Evolutionary conservation across 2,329 filamentous ascomycete genomes (phyloP), one percentile per base, ranked within the genome.

Genomic region (Byssothecium circinans): DNA sequence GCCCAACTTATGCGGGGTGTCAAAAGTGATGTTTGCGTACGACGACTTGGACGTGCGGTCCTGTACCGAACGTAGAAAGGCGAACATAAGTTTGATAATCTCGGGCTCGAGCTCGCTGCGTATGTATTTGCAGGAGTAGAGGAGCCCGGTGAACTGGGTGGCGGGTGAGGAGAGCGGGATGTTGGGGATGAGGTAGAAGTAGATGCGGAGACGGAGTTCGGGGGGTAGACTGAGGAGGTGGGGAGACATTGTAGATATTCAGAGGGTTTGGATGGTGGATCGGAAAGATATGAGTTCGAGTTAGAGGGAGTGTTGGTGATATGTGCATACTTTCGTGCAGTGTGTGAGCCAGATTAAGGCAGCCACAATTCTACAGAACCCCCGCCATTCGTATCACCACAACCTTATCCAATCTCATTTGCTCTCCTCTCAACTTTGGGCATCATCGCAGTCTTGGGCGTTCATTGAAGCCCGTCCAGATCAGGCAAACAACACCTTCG

Each of bases 151-250:
- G 40, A 44, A 53, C 17, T 39, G 30, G 12, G 40, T 19, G 22
- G 27, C 25, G 3, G 40, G 43, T 12, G 14, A 25, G 8, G 35
- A 41, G 3, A 41, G 41, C 1, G 38, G 38, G 18, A 40, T 23
- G 11, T 14, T 11, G 10, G 41, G 43, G 30, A 53, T 27, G 12
- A 57, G 11, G 23, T 39, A 50, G 40, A 37, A 32, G 42, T 60
- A 62, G 8, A 61, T 52, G 10, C 50, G 49, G 15, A 62, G 45
- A 15, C 61, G 55, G 12, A 62, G 48, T 36, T 64, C 61, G 19
- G 46, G 43, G 18, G 61, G 59, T 4, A 62, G 49, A 0, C 27
- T 19, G 2, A 58, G 38, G 38, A 62, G 47, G 12, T 41, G n/a
- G n/a, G 39, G 17, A 27, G 6, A 8, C 35, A 25, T 50, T 12